Evolutionary conservation across 2,329 filamentous ascomycete species (phyloP).

Genomic region (Pseudopyrenochaeta lycopersici): DNA sequence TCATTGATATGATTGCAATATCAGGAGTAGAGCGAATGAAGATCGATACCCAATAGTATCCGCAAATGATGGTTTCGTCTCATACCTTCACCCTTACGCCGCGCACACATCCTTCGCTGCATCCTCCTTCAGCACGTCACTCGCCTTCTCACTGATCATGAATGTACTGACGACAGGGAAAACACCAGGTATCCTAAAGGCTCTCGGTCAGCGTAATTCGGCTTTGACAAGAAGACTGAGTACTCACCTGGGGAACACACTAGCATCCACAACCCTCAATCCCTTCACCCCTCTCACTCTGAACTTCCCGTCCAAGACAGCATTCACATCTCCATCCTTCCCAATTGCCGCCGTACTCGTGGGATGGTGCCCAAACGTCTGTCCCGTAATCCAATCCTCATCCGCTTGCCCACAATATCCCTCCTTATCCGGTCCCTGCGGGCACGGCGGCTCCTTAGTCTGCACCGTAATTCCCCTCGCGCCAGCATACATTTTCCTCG

Average conservation of each 20-base stretch:
- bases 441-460: slow-evolving; percentile 54
- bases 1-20: background rate
- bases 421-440: slow-evolving; percentile 50
- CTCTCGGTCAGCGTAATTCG: background rate
- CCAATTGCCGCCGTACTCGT: slow-evolving; percentile 66
- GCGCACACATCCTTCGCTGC: slow-evolving; percentile 5
- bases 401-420: slow-evolving; percentile 42
- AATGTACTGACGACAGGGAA: slow-evolving; percentile 62
- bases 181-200: slow-evolving; percentile 53
- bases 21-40: background rate
- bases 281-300: slow-evolving; percentile 64
- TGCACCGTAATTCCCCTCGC: slow-evolving; percentile 43
- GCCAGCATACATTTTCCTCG: slow-evolving; percentile 57
- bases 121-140: slow-evolving; percentile 23
- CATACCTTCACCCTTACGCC: background rate
- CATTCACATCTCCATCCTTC: slow-evolving; percentile 60
- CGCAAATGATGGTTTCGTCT: background rate
- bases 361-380: slow-evolving; percentile 64
- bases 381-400: slow-evolving; percentile 34
- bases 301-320: slow-evolving; percentile 66
- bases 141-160: slow-evolving; percentile 29
- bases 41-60: background rate
- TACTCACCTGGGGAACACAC: slow-evolving; percentile 50
- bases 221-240: background rate
- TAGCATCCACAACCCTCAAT: slow-evolving; percentile 70